A percentile compares a stretch with the other conserved stretches of the same genome.
Evolutionary conservation across 176 grass and related monocot species (phyloP).

Genomic region (Urochloa ruziziensis): DNA sequence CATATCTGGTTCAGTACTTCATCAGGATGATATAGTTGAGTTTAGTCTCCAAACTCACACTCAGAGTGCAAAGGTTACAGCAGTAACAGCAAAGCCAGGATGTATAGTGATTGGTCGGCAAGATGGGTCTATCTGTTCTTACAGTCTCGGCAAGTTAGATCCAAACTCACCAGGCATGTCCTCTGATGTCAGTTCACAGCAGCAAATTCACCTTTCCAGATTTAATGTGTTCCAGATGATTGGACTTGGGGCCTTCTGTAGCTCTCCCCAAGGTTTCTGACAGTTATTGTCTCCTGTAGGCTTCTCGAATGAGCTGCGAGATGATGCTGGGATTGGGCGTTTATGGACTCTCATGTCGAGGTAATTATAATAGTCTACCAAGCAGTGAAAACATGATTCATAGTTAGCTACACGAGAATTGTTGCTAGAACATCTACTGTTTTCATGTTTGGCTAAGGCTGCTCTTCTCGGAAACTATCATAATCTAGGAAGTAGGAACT

Average conservation of each 20-base stretch:
- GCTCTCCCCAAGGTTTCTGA: constrained; percentile 20
- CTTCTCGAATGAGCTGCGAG: constrained; percentile 78
- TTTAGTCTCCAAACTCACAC: constrained; percentile 62
- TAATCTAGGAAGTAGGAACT: constrained; percentile 7
- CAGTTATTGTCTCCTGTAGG: constrained; percentile 45
- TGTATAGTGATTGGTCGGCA: constrained; percentile 71
- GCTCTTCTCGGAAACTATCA: constrained; percentile 1
- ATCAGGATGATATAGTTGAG: constrained; percentile 59
- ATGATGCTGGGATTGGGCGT: constrained; percentile 89
- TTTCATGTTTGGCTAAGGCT: constrained; percentile 10
- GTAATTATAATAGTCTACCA: constrained; percentile 31
- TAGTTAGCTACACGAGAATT: neutral
- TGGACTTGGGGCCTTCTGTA: neutral
- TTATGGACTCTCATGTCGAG: constrained; percentile 93
- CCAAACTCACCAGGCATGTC: constrained; percentile 70
- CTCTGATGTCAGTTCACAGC: constrained; percentile 21
- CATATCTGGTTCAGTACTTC: constrained; percentile 66
- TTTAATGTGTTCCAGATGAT: constrained; percentile 2
- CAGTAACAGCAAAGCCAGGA: constrained; percentile 60
- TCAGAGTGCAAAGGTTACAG: constrained; percentile 69
- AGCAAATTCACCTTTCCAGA: neutral
- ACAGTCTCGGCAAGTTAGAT: constrained; percentile 75
- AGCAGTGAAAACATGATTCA: neutral
- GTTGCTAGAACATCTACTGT: neutral
- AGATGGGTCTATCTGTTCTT: constrained; percentile 84